Conservation (phyloP, 2,329 filamentous ascomycete genomes). For the Fusarium udum region DNA sequence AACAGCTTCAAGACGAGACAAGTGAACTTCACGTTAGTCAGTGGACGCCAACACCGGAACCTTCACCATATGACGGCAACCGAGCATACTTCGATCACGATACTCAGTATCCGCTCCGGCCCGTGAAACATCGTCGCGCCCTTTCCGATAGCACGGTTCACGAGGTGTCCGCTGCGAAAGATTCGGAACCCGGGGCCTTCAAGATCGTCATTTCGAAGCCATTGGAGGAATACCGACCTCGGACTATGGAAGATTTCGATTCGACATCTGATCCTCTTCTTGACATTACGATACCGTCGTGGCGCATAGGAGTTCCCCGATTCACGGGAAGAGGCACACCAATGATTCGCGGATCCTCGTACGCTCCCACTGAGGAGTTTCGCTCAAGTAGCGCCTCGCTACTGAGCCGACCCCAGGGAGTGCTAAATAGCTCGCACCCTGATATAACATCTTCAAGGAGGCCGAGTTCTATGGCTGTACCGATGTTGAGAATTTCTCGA, state of each 20-base stretch:
- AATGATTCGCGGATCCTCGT: slow-evolving; percentile 82
- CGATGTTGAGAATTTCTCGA: slow-evolving; percentile 47
- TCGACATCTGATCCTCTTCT: slow-evolving; percentile 62
- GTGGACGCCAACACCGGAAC: slow-evolving; percentile 56
- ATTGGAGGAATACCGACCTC: slow-evolving; percentile 66
- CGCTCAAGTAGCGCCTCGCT: slow-evolving; percentile 68
- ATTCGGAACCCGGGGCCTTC: slow-evolving; percentile 73
- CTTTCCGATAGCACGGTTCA: slow-evolving; percentile 82
- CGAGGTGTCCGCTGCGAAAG: slow-evolving; percentile 64
- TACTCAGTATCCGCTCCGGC: slow-evolving; percentile 31
- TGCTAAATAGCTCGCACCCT: slow-evolving; percentile 38
- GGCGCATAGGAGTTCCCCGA: slow-evolving; percentile 81
- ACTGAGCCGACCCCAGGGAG: slow-evolving; percentile 50
- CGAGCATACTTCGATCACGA: slow-evolving; percentile 46
- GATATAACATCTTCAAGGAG: slow-evolving; percentile 45
- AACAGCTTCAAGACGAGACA: slow-evolving; percentile 36
- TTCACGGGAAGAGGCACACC: slow-evolving; percentile 82
- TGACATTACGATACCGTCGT: slow-evolving; percentile 82
- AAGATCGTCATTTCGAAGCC: slow-evolving; percentile 84
- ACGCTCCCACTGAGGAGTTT: slow-evolving; percentile 78
- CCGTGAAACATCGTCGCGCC: slow-evolving; percentile 65
- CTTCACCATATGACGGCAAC: slow-evolving; percentile 50
- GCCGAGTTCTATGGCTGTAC: slow-evolving; percentile 51
- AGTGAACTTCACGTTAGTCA: slow-evolving; percentile 47
- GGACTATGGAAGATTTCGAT: slow-evolving; percentile 68